Base-by-base conservation (phyloP, 305 asterid species). In the Fraxinus albicans region DNA sequence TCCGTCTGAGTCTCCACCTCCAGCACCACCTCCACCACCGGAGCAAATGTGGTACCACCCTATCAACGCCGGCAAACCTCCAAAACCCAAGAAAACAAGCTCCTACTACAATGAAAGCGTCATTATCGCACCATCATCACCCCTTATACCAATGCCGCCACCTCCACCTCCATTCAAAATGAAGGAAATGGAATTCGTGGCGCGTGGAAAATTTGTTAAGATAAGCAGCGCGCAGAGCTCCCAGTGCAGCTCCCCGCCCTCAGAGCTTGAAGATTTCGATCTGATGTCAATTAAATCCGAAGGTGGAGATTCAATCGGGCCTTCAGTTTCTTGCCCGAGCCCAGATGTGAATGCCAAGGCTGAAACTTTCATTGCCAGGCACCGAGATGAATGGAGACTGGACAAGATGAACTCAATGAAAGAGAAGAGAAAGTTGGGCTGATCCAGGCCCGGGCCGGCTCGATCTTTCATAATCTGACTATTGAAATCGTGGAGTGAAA, bases 261-360 rank as follows among this genome's bases (percentile, higher is more conserved):
- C 95, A 83, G 97, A 91, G 27, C 84, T 82, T 21, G 99, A 93
- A 78, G 98, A 95, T 78, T 84, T 81, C 0, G 99, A 95, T 4
- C 82, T 77, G 55, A 80, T 81, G 85, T 88, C 97, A 0, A 85
- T 84, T 6, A 86, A 87, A 84, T 91, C 97, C 47, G 91, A 92
- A 69, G 87, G 85, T 15, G 92, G 86, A 67, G 97, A 91, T 77
- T 77, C 86, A 47, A 77, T 78, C 8, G 94, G 94, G 82, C 90
- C 92, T 53, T 85, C 96, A 21, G 80, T 90, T 27, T 69, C 76
- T 25, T 95, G 97, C 35, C 96, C 98, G n/a, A 95, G 98, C 90
- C 99, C 99, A 53, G 98, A 95, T 77, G 99, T 95, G 8, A 93
- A 95, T 81, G 58, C 78, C 15, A 91, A 93, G 86, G 99, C 98